Evolutionary conservation across 441 rosid species (phyloP), one percentile per base, ranked within the genome.

Genomic region (Populus hybrid): DNA sequence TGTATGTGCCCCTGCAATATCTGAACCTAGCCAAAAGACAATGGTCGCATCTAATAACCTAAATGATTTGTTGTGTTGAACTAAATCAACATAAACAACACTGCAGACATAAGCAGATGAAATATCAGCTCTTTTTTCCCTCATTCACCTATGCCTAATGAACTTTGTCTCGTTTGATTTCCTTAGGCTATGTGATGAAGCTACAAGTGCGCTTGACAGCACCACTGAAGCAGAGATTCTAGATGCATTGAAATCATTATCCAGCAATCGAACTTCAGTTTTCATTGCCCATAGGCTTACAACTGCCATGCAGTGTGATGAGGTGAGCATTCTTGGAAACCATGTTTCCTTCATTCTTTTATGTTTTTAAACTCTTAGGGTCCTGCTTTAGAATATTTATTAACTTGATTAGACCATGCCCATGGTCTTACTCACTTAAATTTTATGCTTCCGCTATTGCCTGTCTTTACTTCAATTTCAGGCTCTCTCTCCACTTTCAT

Each of bases 201-300:
- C 98, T 81, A 94, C 99, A 1, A 94, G 97, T 90, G 98, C 99
- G 30, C 92, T 96, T 69, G 99, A 96, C 84, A 96, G 98, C 88
- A 94, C 99, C 20, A 96, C 99, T 16, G 98, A 96, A 84, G 98
- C 99, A 68, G 97, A 89, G 90, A 94, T 96, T 88, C 82, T 94
- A 72, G 90, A 71, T 82, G 98, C 99, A 63, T 82, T 96, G 79
- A 96, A 87, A 85, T 90, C 96, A 30, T 85, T 94, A 23, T 94
- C 98, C 61, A 90, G 74, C 81, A 90, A 94, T 74, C 89, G 98
- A 69, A 96, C 99, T 72, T 92, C 98, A 61, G 82, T 96, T 80
- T 96, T 96, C 83, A 84, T 96, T 72, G 99, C 99, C 73, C 99
- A 93, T 87, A 91, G 99, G 84, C 97, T 96, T 72, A 94, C 99